These are phyloP conservation scores for Plantago rigida DNA, from an alignment of 305 asterid species.

Conservation along the genomic window DNA sequence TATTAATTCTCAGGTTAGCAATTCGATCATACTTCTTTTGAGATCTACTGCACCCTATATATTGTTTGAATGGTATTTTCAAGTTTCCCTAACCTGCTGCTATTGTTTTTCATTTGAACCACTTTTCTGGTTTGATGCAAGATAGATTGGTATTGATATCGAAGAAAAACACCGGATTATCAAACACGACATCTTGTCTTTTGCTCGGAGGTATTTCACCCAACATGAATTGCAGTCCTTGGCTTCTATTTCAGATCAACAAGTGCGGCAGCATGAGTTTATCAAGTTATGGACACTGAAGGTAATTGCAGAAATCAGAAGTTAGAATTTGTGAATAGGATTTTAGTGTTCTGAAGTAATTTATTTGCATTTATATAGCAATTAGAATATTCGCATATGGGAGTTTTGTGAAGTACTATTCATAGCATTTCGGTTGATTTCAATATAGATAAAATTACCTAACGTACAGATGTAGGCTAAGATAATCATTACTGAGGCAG, in stretches of 20 bases:
- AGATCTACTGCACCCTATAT: not conserved
- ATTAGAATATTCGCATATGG: too few relatives aligned
- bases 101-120: not conserved
- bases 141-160: conserved; percentile 79
- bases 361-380: too few relatives aligned
- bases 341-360: too few relatives aligned
- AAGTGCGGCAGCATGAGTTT: conserved; percentile 63
- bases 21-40: conserved; percentile 21
- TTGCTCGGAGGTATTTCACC: conserved; percentile 70
- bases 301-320: conserved; percentile 28
- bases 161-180: conserved; percentile 62
- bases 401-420: too few relatives aligned
- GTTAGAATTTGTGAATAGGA: too few relatives aligned
- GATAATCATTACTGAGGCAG: too few relatives aligned
- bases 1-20: conserved; percentile 53
- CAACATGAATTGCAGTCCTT: conserved; percentile 44
- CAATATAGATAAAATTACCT: too few relatives aligned
- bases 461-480: too few relatives aligned
- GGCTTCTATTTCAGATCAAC: conserved; percentile 50
- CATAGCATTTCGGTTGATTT: too few relatives aligned
- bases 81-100: conserved; percentile 5
- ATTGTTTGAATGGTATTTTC: not conserved
- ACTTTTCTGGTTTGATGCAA: conserved; percentile 21
- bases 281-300: conserved; percentile 85
- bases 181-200: conserved; percentile 49